Conservation (phyloP, 108 stramenopile species). For the Cyclotella sp. region DNA sequence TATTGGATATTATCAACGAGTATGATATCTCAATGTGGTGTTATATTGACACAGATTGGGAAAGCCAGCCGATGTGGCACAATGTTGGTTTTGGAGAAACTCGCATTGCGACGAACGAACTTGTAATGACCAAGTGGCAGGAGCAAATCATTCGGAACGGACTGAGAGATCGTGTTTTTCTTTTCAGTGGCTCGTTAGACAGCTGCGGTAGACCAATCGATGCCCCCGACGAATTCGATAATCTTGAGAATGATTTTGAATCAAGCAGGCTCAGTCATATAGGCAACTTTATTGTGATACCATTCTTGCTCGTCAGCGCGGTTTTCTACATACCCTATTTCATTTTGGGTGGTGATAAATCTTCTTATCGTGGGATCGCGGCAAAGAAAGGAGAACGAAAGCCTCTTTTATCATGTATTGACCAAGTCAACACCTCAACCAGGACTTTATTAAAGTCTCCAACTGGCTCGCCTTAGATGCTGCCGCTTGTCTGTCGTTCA, state of each 20-base stretch:
- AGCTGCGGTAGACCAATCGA: slow-evolving; percentile 29
- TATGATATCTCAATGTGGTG: slow-evolving; percentile 89
- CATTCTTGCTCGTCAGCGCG: slow-evolving; percentile 40
- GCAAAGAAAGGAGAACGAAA: slow-evolving; percentile 31
- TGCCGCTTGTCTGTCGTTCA: background rate
- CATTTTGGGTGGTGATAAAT: slow-evolving; percentile 29
- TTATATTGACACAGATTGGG: slow-evolving; percentile 94
- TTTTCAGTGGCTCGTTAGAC: slow-evolving; percentile 48
- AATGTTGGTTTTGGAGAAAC: slow-evolving; percentile 88
- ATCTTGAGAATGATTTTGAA: background rate
- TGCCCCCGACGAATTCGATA: background rate
- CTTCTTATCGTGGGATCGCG: background rate
- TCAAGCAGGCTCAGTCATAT: slow-evolving; percentile 16
- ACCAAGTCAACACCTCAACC: slow-evolving; percentile 9
- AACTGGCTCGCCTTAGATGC: background rate
- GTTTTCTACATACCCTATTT: slow-evolving; percentile 46
- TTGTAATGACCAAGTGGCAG: slow-evolving; percentile 69
- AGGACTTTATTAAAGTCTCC: background rate
- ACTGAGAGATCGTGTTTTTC: slow-evolving; percentile 37
- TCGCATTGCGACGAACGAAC: slow-evolving; percentile 59
- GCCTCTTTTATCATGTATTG: slow-evolving; percentile 33
- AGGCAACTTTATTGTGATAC: slow-evolving; percentile 39
- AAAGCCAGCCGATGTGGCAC: slow-evolving; percentile 83
- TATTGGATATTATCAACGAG: slow-evolving; percentile 69
- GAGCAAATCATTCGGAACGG: slow-evolving; percentile 55